Evolutionary conservation across 768 basidiomycete species (phyloP), one percentile per base, ranked within the genome.

Genomic region (Suillus tomentosus): DNA sequence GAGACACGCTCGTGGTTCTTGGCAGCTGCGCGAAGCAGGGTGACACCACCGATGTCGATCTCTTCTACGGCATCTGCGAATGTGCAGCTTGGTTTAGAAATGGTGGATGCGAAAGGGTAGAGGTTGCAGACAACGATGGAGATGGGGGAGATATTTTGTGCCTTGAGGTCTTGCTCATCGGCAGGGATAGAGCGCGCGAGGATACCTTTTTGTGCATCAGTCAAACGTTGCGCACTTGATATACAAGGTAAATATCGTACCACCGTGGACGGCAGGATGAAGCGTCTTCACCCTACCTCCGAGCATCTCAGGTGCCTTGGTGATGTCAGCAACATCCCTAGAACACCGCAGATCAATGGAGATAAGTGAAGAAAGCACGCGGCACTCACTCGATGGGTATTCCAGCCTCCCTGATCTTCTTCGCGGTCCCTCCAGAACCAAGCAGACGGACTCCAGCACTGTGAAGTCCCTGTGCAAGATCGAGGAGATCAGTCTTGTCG

Each of bases 101-200:
- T 92, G 56, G 96, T 97, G 24, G 88, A 86, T 39, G 92, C 87
- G 80, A 99, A 99, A 0, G 97, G 97, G 81, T 99, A 99, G 60
- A 99, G 87, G 76, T 99, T 99, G 87, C 97, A 99, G 66, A 97
- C 95, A 63, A 99, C 96, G 80, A 99, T 91, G 62, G 91, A 89
- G 79, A 99, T 98, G 66, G 93, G 92, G 7, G 92, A 86, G 77
- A 99, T 99, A 64, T 81, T 82, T 72, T 96, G 95, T 8, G 88
- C 81, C 36, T 84, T 79, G 60, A 99, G 85, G 75, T 99, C 97
- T 61, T 84, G 81, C 68, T 95, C 85, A 78, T 99, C 97, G 11
- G 94, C 94, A 5, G 91, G 87, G 68, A 95, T 96, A 60, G 89
- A 85, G 22, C 97, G 90, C 6, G 97, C 95, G 50, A 99, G 88